phyloP scores from a whole-genome alignment of 75 land plant species.

The Isoetes taiwanensis region DNA sequence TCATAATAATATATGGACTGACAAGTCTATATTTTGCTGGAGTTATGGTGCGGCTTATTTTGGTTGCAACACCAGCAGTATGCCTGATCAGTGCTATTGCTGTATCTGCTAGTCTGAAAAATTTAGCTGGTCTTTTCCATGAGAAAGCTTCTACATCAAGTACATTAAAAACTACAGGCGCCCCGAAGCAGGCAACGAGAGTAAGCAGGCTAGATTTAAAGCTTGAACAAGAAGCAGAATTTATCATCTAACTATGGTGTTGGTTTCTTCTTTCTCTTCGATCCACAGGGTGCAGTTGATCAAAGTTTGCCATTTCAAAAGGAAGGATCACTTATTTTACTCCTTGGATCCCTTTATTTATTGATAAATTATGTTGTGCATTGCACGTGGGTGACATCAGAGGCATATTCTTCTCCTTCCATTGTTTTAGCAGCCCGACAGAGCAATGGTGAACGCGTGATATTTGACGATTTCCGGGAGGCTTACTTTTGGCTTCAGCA shows the following conservation, averaged over 20 bases:
- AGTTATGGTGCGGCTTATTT: slow-evolving; percentile 95
- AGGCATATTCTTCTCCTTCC: slow-evolving; percentile 99
- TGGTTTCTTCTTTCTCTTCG: neutral
- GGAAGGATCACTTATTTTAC: slow-evolving; percentile 59
- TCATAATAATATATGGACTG: slow-evolving; percentile 90
- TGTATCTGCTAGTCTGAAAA: slow-evolving; percentile 84
- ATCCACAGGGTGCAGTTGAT: slow-evolving; percentile 50
- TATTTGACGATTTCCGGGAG: slow-evolving; percentile 98
- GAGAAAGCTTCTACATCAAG: slow-evolving; percentile 27
- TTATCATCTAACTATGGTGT: neutral
- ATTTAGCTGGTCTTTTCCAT: slow-evolving; percentile 40
- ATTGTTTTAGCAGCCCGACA: slow-evolving; percentile 97
- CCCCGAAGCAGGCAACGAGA: slow-evolving; percentile 57
- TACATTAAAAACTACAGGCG: slow-evolving; percentile 38
- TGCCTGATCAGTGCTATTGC: slow-evolving; percentile 96
- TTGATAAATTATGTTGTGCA: slow-evolving; percentile 75
- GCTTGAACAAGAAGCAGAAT: neutral
- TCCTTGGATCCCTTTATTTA: slow-evolving; percentile 76
- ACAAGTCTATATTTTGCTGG: slow-evolving; percentile 99
- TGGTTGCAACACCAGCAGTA: slow-evolving; percentile 95
- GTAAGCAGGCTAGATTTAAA: slow-evolving; percentile 15
- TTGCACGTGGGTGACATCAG: slow-evolving; percentile 99
- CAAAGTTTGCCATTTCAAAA: slow-evolving; percentile 74
- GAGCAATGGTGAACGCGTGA: slow-evolving; percentile 87
- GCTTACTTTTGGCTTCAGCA: slow-evolving; percentile 97